Conservation (phyloP, 148 eudicot species). For the Agrostemma githago region DNA sequence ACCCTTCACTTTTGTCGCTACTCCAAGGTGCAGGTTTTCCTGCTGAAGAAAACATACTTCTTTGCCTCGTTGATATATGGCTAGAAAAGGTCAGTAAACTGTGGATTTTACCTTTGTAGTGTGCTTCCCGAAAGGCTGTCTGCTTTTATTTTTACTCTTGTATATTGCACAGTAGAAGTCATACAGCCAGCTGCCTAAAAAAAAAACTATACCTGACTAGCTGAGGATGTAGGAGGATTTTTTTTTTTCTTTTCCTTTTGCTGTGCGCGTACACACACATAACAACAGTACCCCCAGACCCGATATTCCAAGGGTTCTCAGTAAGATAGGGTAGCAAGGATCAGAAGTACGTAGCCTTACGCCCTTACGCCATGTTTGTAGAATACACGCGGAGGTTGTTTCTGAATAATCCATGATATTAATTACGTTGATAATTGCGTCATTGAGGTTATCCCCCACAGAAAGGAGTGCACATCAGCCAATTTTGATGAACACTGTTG, state of each 20-base stretch:
- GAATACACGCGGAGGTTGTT: too few species aligned
- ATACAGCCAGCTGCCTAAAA: background rate
- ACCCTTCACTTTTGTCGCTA: slow-evolving; percentile 51
- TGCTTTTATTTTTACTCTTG: background rate
- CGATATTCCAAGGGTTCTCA: background rate
- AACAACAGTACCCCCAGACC: background rate
- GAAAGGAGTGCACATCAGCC: background rate
- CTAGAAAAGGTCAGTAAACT: slow-evolving; percentile 78
- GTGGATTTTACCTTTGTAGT: background rate
- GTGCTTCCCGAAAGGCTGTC: background rate
- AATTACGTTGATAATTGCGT: background rate
- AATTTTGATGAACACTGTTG: background rate
- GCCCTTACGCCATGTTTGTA: background rate
- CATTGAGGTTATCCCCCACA: background rate
- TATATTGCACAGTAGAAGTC: background rate
- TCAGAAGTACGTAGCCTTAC: background rate
- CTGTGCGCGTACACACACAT: background rate
- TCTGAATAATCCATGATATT: background rate
- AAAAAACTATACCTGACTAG: background rate
- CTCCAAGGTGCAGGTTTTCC: slow-evolving; percentile 81
- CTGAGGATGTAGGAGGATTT: background rate
- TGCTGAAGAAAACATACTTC: slow-evolving; percentile 75
- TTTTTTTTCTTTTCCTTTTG: background rate
- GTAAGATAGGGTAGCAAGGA: background rate
- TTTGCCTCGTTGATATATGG: slow-evolving; percentile 90